Evolutionary conservation across 129 eudicot genomes (phyloP).

Genomic region (Tagetes patula): DNA sequence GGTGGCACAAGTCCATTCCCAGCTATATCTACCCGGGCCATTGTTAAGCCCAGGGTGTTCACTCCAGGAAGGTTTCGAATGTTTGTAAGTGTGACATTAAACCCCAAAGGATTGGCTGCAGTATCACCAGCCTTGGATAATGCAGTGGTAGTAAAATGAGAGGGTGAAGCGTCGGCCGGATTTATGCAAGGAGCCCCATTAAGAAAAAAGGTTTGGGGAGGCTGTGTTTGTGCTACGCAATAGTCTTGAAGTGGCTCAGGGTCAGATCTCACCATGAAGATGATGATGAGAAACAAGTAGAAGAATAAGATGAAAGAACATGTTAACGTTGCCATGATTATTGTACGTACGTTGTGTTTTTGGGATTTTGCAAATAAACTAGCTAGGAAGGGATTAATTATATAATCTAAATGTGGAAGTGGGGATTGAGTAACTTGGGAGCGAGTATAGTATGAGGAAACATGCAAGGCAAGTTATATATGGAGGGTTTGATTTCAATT

Average conservation of each 20-base stretch:
- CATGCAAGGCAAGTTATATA: slow-evolving; percentile 39
- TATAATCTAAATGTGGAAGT: slow-evolving; percentile 31
- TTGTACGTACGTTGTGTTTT: neutral
- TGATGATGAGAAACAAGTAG: slow-evolving; percentile 13
- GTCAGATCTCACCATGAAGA: slow-evolving; percentile 35
- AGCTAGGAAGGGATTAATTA: neutral
- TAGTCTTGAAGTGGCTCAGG: slow-evolving; percentile 90
- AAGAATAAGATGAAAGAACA: too few species aligned
- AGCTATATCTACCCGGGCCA: slow-evolving; percentile 76
- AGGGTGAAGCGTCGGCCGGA: slow-evolving; percentile 48
- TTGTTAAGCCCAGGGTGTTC: slow-evolving; percentile 66
- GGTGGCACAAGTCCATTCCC: slow-evolving; percentile 79
- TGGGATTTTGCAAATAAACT: neutral
- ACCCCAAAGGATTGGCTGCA: slow-evolving; percentile 53
- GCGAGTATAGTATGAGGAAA: slow-evolving; percentile 31
- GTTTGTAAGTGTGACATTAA: slow-evolving; percentile 65
- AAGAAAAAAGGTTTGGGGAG: slow-evolving; percentile 33
- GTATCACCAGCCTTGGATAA: slow-evolving; percentile 63
- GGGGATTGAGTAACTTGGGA: slow-evolving; percentile 44
- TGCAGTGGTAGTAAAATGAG: slow-evolving; percentile 69
- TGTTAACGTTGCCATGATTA: too few species aligned
- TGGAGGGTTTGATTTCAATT: slow-evolving; percentile 21
- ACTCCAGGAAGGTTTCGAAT: slow-evolving; percentile 62
- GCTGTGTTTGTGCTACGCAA: slow-evolving; percentile 59
- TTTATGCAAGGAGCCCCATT: slow-evolving; percentile 76